Evolutionary conservation across 441 rosid genomes (phyloP), one percentile per base, ranked within the genome.

Genomic region (Isatis lusitanica): DNA sequence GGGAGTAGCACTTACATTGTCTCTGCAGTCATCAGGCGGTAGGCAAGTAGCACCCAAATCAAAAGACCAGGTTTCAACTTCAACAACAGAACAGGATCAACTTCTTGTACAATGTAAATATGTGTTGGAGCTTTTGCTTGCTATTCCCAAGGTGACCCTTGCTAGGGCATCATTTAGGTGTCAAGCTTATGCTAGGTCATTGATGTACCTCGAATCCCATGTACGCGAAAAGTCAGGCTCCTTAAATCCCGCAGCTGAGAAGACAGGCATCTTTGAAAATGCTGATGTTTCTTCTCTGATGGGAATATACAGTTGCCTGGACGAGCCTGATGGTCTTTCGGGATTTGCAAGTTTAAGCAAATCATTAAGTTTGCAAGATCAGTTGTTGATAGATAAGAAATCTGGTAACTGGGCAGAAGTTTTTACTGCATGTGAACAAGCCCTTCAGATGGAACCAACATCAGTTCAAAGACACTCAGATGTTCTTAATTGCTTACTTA

Each of bases 371-470:
- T 84, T 89, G 80, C 98, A 93, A 82, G 99, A 96, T 73, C 96
- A 92, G 71, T 88, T 96, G 76, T 82, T 93, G 67, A 89, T 92
- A 86, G 83, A 89, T 74, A 93, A 93, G 82, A 96, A 89, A 70
- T 85, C 92, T 12, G 99, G 99, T 78, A 96, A 96, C 78, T 96
- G 98, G 98, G 94, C 94, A 17, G 98, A 96, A 81, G 98, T 93
- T 72, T 83, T 96, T 70, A 93, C 96, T 75, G 90, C 88, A 78
- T 96, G 97, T 82, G 98, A 96, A 82, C 98, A 92, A 83, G 97
- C 98, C 74, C 86, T 96, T 87, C 97, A 90, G 82, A 89, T 91
- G 97, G 98, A 96, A 76, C 97, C 99, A 38, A 82, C 86, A 75
- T 90, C 98, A 68, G 91, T 86, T 69, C 96, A 89, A 83, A 85